Conservation (phyloP, 345 rosid genomes). For the Hibiscus tridactylites region DNA sequence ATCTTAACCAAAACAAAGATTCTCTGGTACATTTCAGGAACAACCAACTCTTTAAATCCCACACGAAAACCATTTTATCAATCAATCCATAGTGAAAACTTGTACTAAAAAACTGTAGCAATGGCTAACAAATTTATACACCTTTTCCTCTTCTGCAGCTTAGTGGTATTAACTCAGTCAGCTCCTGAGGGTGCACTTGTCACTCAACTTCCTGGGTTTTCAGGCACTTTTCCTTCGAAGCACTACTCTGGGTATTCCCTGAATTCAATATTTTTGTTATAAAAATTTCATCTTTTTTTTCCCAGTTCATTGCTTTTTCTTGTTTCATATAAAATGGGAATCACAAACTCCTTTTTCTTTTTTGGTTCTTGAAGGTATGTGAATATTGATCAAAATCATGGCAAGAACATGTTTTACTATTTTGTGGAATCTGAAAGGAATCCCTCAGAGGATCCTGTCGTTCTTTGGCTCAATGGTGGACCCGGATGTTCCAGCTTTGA, state of each 20-base stretch:
- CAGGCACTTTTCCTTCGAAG: constrained; percentile 58
- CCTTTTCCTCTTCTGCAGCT: constrained; percentile 16
- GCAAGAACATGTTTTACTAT: constrained; percentile 67
- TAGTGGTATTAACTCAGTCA: constrained; percentile 20
- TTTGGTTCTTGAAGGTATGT: constrained; percentile 43
- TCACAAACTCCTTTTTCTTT: not conserved
- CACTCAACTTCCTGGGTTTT: constrained; percentile 60
- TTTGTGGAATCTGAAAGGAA: constrained; percentile 71
- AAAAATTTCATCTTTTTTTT: not conserved
- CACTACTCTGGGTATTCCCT: constrained; percentile 68
- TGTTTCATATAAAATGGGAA: too few relatives aligned
- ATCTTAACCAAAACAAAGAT: not conserved
- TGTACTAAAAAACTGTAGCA: not conserved
- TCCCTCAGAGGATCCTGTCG: constrained; percentile 70
- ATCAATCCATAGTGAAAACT: not conserved
- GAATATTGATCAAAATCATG: constrained; percentile 37
- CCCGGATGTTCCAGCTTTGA: constrained; percentile 97
- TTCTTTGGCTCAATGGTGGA: constrained; percentile 95
- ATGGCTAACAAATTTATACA: constrained; percentile 23
- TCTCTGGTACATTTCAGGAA: not conserved
- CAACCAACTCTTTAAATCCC: not conserved
- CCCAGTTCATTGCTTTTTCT: too few relatives aligned
- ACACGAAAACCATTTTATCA: not conserved
- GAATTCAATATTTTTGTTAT: not conserved
- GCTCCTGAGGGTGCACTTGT: constrained; percentile 51